These are phyloP conservation scores for Allantophomopsis lycopodina DNA, from an alignment of 2,329 filamentous ascomycete species.

Conservation along the genomic window DNA sequence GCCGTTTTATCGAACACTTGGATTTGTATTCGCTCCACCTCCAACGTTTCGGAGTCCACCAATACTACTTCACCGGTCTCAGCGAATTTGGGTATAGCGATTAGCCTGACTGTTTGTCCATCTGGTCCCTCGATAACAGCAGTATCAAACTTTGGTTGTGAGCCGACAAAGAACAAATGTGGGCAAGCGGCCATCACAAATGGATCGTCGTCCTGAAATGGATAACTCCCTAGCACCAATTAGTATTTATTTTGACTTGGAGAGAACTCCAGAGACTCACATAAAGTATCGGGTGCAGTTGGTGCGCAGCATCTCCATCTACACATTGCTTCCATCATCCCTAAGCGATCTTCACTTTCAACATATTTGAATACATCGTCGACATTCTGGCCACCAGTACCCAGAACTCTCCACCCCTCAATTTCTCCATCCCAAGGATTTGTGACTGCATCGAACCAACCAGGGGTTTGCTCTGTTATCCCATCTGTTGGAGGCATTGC, in stretches of 20 bases:
- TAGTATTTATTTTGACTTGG: conserved; percentile 3
- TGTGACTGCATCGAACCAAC: conserved; percentile 80
- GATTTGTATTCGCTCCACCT: conserved; percentile 58
- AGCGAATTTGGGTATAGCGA: conserved; percentile 75
- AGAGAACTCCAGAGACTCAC: conserved; percentile 37
- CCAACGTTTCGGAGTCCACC: conserved; percentile 74
- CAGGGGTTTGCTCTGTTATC: conserved; percentile 29
- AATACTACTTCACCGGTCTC: conserved; percentile 69
- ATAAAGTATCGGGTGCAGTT: conserved; percentile 89
- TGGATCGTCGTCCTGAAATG: conserved; percentile 86
- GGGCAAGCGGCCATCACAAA: conserved; percentile 79
- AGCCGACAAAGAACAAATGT: conserved; percentile 83
- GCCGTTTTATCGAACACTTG: conserved; percentile 1
- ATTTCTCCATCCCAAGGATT: conserved; percentile 90
- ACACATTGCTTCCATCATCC: conserved; percentile 90
- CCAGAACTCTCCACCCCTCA: conserved; percentile 78
- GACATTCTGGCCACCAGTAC: conserved; percentile 82
- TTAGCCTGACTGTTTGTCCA: conserved; percentile 59
- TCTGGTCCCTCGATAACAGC: conserved; percentile 51
- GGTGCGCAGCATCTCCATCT: conserved; percentile 85
- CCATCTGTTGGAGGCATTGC: conserved; percentile 16
- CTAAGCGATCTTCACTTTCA: conserved; percentile 59
- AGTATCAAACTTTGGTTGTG: conserved; percentile 67
- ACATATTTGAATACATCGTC: conserved; percentile 92
- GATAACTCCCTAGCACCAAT: conserved; percentile 63